Percentiles rank a stretch among this genome's conserved stretches.
phyloP scores from a whole-genome alignment of 306 rosid genomes.

The Acacia crassicarpa region DNA sequence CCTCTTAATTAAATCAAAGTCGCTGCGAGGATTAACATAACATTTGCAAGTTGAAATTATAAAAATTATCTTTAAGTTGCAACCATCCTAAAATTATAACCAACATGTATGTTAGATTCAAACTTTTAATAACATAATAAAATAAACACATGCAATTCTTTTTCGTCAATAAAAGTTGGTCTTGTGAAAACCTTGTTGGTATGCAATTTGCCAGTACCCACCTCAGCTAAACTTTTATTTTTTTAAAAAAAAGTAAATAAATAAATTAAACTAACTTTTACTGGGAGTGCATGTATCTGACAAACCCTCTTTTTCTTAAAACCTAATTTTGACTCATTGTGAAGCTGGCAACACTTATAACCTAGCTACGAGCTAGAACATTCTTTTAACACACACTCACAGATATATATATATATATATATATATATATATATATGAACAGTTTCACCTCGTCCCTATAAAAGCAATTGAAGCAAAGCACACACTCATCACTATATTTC shows the following conservation, averaged over 20 bases:
- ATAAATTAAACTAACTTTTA: background rate
- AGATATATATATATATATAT: background rate
- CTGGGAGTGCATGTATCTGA: background rate
- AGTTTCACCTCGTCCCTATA: constrained; percentile 22
- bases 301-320: background rate
- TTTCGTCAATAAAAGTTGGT: no score
- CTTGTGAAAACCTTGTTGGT: no score
- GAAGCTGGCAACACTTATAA: background rate
- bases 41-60: background rate
- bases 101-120: background rate
- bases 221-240: no score
- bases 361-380: background rate
- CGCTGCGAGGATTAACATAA: background rate
- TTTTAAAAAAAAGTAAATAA: no score
- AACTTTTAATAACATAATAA: no score
- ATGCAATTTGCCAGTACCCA: fast-evolving
- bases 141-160: no score
- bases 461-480: background rate
- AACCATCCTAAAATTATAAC: background rate
- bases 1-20: background rate
- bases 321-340: background rate
- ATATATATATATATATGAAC: background rate
- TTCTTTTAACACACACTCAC: background rate
- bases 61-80: background rate
- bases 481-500: background rate